Base-by-base conservation (phyloP, 176 grass and related monocot genomes). In the Pontederia crassipes region DNA sequence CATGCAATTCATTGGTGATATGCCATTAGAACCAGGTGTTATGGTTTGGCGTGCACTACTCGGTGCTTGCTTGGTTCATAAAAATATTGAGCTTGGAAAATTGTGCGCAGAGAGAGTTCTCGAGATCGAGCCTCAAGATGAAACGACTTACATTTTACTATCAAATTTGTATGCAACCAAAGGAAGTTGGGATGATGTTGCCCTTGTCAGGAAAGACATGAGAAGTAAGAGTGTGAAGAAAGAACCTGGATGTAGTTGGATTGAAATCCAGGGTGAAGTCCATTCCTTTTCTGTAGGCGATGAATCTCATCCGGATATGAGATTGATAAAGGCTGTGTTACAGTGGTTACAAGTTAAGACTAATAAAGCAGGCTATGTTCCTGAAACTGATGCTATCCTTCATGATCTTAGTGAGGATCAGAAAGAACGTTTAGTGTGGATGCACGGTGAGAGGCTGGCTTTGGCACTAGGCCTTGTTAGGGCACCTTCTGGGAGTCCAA, bases 1-100 rank as follows among this genome's bases (percentile, higher is more conserved):
- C 11, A 52, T 70, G 45, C 28, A 77, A 45, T 77, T 77, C 53
- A 70, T 77, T 13, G 17, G 55, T 8, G 20, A 70, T 24, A 77
- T 77, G 47, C 57, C 75, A 46, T 11, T 62, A 58, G 48, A 69
- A 77, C 75, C 66, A 13, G 62, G 24, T 47, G 27, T 58, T 29
- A 77, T 77, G 75, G 66, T 77, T 17, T 77, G 64, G 55, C 75
- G 57, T 70, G 75, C 75, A 28, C 59, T 77, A 35, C 71, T 74
- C 12, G 51, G 71, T 74, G 60, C 60, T 74, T 74, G 71, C 56
- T 55, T 74, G 32, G 40, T 74, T n/a, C 71, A 74, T 51, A 74
- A 57, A 45, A 74, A 74, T 56, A 13, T 74, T 11, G 28, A 74
- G 51, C 27, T 74, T 15, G 71, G 71, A 16, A 74, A 35, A 62